Percentiles rank a stretch among this genome's conserved stretches.
These are phyloP conservation scores for Naegleria fowleri DNA, from an alignment of 208 protist genomes.

Conservation along the genomic window DNA sequence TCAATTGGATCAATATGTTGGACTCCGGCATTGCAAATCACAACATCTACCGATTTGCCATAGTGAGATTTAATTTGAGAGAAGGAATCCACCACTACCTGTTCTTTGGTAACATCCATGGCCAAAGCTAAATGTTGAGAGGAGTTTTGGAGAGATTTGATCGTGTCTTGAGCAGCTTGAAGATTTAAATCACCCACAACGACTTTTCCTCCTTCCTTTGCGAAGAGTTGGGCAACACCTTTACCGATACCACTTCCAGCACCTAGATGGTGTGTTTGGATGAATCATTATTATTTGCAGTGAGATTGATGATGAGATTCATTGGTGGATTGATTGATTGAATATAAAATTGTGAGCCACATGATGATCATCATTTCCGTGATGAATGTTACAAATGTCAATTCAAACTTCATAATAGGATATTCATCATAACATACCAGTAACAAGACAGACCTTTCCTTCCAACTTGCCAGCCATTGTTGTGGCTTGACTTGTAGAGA, in stretches of 20 bases:
- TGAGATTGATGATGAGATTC: too few relatives aligned
- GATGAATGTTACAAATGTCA: neutral
- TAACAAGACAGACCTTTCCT: slow-evolving; percentile 28
- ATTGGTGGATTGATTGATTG: too few relatives aligned
- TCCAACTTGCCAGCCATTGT: slow-evolving; percentile 10
- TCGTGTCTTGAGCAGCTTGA: neutral
- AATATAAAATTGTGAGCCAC: too few relatives aligned
- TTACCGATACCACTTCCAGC: slow-evolving; percentile 21
- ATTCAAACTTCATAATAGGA: neutral
- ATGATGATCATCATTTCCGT: neutral
- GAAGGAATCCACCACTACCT: neutral
- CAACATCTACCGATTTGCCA: slow-evolving; percentile 41
- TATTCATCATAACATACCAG: neutral
- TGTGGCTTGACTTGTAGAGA: neutral
- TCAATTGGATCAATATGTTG: slow-evolving; percentile 49
- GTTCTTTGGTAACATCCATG: slow-evolving; percentile 17
- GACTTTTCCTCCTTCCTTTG: slow-evolving; percentile 1
- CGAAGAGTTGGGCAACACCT: neutral
- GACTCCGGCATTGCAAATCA: slow-evolving; percentile 58
- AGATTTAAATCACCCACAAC: slow-evolving; percentile 19
- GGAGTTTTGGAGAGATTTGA: neutral
- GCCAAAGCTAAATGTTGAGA: neutral
- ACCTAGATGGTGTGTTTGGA: neutral
- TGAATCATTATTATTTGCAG: neutral
- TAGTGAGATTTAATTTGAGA: neutral